Base-by-base conservation (phyloP, 306 rosid species). In the Quillaja saponaria region DNA sequence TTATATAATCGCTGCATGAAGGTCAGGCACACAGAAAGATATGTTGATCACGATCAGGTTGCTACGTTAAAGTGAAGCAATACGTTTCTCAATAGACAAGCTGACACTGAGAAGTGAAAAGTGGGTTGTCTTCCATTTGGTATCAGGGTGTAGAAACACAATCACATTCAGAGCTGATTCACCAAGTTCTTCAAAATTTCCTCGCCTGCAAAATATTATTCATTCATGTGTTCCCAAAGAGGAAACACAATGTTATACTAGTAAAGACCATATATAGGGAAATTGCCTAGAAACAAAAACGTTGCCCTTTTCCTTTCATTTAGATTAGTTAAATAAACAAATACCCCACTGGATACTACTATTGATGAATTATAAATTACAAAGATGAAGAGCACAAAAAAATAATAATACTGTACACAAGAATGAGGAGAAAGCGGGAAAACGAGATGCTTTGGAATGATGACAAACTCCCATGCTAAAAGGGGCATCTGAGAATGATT, bases 321-420 rank as follows among this genome's bases (percentile, higher is more conserved):
- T 63, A 80, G 76, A 79, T 81, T 69, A 80, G 81, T n/a, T n/a
- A 61, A 80, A 72, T 42, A 81, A 69, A 73, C 73, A 82, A 82
- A 73, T 72, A 78, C 85, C 84, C n/a, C n/a, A n/a, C n/a, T n/a
- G n/a, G n/a, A n/a, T 78, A 72, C 18, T 59, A 58, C 79, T 81
- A 71, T 45, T 65, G 64, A 84, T 71, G 85, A 80, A 90, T 84
- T 76, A 77, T 78, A 83, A 74, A 77, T 71, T 25, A 25, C 81
- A 78, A 67, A 64, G 64, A 72, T 80, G 75, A 63, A 76, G 58
- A 81, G 74, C n/a, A n/a, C n/a, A n/a, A n/a, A n/a, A n/a, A n/a
- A n/a, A n/a, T n/a, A n/a, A n/a, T n/a, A 45, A 25, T 71, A 72
- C 96, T 86, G 85, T 90, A 90, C 95, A 87, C 73, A 84, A 82